Base-by-base conservation (phyloP, 257 asterid genomes). In the Scutellaria galericulata region DNA sequence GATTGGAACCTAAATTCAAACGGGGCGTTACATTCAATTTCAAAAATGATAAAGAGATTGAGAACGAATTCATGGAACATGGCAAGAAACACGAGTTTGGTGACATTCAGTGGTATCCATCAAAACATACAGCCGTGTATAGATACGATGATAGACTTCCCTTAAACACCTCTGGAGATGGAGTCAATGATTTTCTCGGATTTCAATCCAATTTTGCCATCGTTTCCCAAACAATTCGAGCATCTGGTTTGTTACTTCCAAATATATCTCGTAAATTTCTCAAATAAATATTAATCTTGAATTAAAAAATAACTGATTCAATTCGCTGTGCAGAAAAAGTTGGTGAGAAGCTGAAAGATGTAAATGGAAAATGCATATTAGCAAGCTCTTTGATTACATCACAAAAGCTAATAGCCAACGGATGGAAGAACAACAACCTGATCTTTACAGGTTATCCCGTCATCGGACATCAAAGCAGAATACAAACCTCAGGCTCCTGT, bases 21-120 rank as follows among this genome's bases (percentile, higher is more conserved):
- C 78, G 98, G 41, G 87, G 95, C 59, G 60, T 89, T 9, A 85
- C 82, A 0, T 87, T 63, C 50, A 90, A 93, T 63, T 93, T 75
- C 79, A 89, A 88, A 0, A 81, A 78, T 15, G 98, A 93, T 40
- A 70, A 13, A 27, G 80, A 58, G 1, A 68, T 90, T 1, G 97
- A 87, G 74, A 82, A 83, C 9, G 87, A 88, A 14, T 82, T 78
- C 35, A 71, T 85, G 71, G 86, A 83, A 9, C 96, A 90, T 69
- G 91, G 83, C 35, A 88, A 73, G 35, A 83, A 70, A 42, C 80
- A 87, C 2, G 98, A 93, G 82, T 93, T 90, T 68, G 98, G 88
- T 7, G 96, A 93, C 71, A 84, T 93, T 40, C 97, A 87, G 39
- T 93, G 98, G 98, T 90, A 90, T 68, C 98, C 98, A n/a, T 93